Base-by-base conservation (phyloP, 2,329 filamentous ascomycete genomes). In the Calonectria pseudoreteaudii region DNA sequence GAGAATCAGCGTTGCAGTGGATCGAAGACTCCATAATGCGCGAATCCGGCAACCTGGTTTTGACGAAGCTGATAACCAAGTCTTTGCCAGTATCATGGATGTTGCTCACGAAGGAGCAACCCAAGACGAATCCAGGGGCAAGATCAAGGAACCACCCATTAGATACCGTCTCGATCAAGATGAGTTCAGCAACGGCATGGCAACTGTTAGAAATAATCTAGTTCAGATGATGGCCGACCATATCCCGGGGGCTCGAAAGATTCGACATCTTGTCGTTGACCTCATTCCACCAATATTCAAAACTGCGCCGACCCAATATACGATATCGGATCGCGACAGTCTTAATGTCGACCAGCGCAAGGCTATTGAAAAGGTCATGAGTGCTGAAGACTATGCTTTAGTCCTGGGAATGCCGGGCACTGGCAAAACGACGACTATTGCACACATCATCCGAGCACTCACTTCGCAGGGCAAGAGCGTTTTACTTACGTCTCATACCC, bases 331-430 rank as follows among this genome's bases (percentile, higher is more conserved):
- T 34, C 89, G 91, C 66, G 90, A 91, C 75, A 90, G 88, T 66
- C 91, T 99, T 78, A 99, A 99, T 77, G 88, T 94, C 13, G 97
- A 98, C 81, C 97, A 99, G 84, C 92, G 90, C 80, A 90, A 89
- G 72, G 97, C 97, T 0, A 95, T 99, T 67, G 91, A 95, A 78
- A 98, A 98, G 84, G 96, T 99, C 49, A 97, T 99, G 94, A 95
- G 94, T 80, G 96, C 97, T 4, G 91, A 94, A 78, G 96, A 99
- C 85, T 99, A 98, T 84, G 96, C 97, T 10, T 89, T 99, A n/a
- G 96, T 99, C 16, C 91, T 99, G 26, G 97, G 97, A 34, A 99
- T 99, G 97, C 97, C 97, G 2, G 97, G 97, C 10, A 99, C 97
- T 0, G 97, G 97, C 72, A 99, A 99, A 85, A 99, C 97, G 3